Evolutionary conservation across 306 rosid species (phyloP), one percentile per base, ranked within the genome.

Genomic region (Hippophae tibetana): DNA sequence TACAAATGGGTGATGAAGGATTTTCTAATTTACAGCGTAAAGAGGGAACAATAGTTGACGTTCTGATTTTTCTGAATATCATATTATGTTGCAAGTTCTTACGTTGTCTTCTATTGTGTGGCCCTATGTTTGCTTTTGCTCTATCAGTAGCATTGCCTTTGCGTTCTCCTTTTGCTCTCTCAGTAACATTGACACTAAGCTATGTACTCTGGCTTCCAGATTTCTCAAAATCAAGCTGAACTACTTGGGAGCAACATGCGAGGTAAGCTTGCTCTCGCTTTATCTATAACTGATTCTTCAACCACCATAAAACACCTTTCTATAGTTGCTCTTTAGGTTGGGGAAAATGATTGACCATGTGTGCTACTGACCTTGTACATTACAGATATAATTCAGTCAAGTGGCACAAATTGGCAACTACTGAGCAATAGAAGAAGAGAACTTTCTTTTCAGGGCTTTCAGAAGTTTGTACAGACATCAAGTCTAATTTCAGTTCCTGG

Each of bases 391-490:
- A 47, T 64, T 66, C 76, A 54, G 52, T 66, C 77, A 27, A 67
- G 63, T 45, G 58, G 58, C 47, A 56, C 52, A 68, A 69, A 58
- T 68, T 73, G 80, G 78, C 78, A 44, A 64, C 61, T 68, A 3
- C 53, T 56, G 42, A 72, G 65, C 50, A 57, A 69, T 27, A 74
- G 73, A 56, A 72, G 76, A 68, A 73, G 77, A 45, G 50, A 68
- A 53, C 6, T 66, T 58, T 67, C 83, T 0, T 68, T 83, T 61
- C 72, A 64, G 54, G 66, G 79, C 41, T 53, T 60, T 60, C 57
- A 63, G 13, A 90, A 70, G 58, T 79, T 68, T 13, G 63, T 81
- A 26, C 90, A 87, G 63, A 82, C 90, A 3, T 75, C 79, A 1
- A 71, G 73, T 50, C 80, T 62, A 53, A 51, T 82, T 13, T 77